Evolutionary conservation across 1,139 yeast species (phyloP), one percentile per base, ranked within the genome.

Genomic region (Spencermartinsiella ligniputridi): DNA sequence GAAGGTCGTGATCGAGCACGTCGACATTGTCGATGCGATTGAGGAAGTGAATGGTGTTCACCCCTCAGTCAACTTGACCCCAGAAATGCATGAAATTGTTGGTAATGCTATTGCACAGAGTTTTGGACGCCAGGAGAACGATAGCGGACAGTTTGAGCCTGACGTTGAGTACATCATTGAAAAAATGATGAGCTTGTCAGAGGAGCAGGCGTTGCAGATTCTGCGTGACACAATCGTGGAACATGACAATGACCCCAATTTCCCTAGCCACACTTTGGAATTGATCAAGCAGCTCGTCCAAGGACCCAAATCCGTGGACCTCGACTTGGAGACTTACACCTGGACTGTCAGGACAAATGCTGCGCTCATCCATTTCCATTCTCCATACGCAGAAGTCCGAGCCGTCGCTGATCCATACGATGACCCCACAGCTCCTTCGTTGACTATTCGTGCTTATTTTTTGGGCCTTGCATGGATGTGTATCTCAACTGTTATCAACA

Each of bases 311-410:
- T 25, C 8, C 15, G 8, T 15, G 15, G 32, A 15, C 8, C 67
- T 40, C 47, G 69, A 40, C 68, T 20, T 34, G 3, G 46, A 37
- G 3, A 32, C 45, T 13, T 52, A 42, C 27, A 52, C 48, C 8
- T 66, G 67, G 57, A 63, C 63, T 19, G 61, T 71, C 17, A 67
- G 68, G 44, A 80, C 79, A 2, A 69, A 70, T 42, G 81, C 81
- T 2, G 71, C 70, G 22, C 56, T 79, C 40, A 63, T 75, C 39
- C 68, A 74, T 39, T 79, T 67, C 56, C 75, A 72, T 58, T 79
- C 83, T 1, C 83, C 84, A 1, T 81, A 81, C 57, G 77, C 76
- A 2, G 78, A 75, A 52, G 76, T 75, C n/a, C 62, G 79, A 42
- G 63, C 79, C 2, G 71, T 73, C 15, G 61, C 73, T 32, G 68